phyloP scores from a whole-genome alignment of 257 asterid genomes.

The Lycium ferocissimum region DNA sequence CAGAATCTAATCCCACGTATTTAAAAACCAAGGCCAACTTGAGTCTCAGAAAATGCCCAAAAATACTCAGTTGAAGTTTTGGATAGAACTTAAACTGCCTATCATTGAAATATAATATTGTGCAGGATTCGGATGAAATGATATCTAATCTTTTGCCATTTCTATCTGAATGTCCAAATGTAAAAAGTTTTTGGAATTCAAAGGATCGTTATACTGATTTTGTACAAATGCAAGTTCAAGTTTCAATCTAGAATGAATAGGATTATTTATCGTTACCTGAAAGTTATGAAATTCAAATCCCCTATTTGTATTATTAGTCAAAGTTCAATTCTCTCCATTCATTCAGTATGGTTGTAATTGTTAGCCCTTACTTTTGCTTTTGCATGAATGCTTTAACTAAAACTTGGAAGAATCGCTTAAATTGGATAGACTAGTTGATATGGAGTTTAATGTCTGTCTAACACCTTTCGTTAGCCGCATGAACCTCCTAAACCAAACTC shows the following conservation, averaged over 20 bases:
- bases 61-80: neutral
- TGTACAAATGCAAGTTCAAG: neutral
- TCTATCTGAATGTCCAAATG: neutral
- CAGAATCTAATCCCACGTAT: neutral
- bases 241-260: neutral
- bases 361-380: neutral
- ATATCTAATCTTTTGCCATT: neutral
- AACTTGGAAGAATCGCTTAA: slow-evolving; percentile 12
- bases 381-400: neutral
- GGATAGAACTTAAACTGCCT: neutral
- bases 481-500: neutral
- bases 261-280: neutral
- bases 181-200: neutral
- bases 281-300: neutral
- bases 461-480: neutral
- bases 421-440: slow-evolving; percentile 9
- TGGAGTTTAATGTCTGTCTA: neutral
- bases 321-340: neutral
- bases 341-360: neutral
- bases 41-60: neutral
- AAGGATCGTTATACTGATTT: neutral
- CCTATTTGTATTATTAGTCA: neutral
- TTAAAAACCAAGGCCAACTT: neutral
- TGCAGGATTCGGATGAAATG: slow-evolving; percentile 12
- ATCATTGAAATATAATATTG: neutral